Evolutionary conservation across 148 eudicot species (phyloP).

Genomic region (Amaranthus palmeri): DNA sequence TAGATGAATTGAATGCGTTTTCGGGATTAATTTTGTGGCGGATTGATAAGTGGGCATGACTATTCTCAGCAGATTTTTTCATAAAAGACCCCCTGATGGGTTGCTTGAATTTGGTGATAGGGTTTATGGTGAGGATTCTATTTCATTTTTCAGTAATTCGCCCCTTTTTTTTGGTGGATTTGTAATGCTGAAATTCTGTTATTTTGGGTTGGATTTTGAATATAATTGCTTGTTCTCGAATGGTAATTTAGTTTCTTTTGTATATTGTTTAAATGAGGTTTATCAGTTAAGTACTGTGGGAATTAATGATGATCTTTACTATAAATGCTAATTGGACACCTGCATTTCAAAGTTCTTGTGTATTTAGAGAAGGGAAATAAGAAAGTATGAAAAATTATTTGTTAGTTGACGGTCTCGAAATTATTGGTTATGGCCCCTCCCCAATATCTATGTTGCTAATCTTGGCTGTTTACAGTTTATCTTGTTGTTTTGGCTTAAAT

Average conservation of each 20-base stretch:
- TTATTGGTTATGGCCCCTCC: neutral
- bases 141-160: neutral
- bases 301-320: neutral
- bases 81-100: conserved; percentile 94
- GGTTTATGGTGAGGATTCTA: conserved; percentile 66
- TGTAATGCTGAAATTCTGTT: neutral
- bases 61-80: conserved; percentile 90
- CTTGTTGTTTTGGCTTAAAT: neutral
- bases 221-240: neutral
- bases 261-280: neutral
- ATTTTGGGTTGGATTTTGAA: neutral
- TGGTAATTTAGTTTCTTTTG: neutral
- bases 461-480: neutral
- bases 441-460: neutral
- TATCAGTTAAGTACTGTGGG: neutral
- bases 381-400: neutral
- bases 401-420: neutral
- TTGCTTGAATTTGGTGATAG: conserved; percentile 91
- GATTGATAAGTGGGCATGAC: conserved; percentile 44
- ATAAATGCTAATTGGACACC: neutral
- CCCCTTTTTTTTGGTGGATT: neutral
- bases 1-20: conserved; percentile 8
- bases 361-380: neutral
- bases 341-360: neutral
- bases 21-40: conserved; percentile 1